These are phyloP conservation scores for Eustoma russellianum DNA, from an alignment of 257 asterid genomes.

Conservation along the genomic window DNA sequence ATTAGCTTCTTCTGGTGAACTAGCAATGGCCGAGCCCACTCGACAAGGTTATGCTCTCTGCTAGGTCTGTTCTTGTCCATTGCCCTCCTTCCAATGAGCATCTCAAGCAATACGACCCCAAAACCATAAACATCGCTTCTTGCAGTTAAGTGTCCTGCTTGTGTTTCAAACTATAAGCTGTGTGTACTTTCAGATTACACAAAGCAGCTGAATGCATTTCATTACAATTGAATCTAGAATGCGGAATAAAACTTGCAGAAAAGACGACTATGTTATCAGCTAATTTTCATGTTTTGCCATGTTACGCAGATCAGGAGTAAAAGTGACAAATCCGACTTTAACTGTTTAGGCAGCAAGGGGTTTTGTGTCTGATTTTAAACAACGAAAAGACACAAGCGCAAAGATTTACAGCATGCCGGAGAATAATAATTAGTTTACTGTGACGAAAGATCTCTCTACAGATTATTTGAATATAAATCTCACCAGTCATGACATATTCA, in stretches of 20 bases:
- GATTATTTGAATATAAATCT: slow-evolving; percentile 16
- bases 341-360: too few relatives aligned
- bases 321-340: too few relatives aligned
- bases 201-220: neutral
- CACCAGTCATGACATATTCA: slow-evolving; percentile 97
- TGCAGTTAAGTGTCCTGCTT: slow-evolving; percentile 74
- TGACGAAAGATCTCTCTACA: neutral
- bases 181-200: too few relatives aligned
- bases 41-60: slow-evolving; percentile 86
- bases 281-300: too few relatives aligned
- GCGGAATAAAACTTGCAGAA: too few relatives aligned
- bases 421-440: neutral
- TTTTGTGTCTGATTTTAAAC: too few relatives aligned
- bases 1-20: slow-evolving; percentile 61
- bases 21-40: slow-evolving; percentile 86
- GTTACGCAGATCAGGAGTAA: too few relatives aligned
- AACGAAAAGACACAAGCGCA: too few relatives aligned
- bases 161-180: neutral
- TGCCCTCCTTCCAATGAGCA: slow-evolving; percentile 81
- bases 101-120: slow-evolving; percentile 88
- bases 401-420: neutral
- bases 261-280: too few relatives aligned
- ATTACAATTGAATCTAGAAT: neutral
- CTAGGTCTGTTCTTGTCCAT: slow-evolving; percentile 92
- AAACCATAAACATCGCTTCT: slow-evolving; percentile 88